A percentile compares a stretch with the other conserved stretches of the same genome.
Conservation (phyloP, 768 basidiomycete species). For the Agaricus blazei region DNA sequence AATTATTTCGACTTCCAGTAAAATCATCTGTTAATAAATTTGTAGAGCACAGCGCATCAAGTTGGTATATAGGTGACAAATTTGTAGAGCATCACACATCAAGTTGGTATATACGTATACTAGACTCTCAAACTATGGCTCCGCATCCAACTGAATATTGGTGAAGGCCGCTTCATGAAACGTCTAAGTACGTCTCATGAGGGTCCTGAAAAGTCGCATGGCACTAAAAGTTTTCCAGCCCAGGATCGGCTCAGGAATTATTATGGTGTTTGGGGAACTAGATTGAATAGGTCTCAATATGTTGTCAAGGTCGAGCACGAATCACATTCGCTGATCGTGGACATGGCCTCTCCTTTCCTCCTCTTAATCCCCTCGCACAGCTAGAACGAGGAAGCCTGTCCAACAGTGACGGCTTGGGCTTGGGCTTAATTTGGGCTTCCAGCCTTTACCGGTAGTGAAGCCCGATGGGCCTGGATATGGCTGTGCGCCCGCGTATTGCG, state of each 20-base stretch:
- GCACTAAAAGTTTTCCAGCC: background rate
- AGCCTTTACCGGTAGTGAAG: no score
- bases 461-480: no score
- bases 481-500: no score
- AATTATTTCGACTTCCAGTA: background rate
- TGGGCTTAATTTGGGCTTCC: no score
- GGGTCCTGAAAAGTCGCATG: no score
- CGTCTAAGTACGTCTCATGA: background rate
- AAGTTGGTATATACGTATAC: no score
- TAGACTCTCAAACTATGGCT: no score
- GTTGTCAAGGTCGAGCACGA: background rate
- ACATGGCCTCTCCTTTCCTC: background rate
- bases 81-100: no score
- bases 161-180: constrained; percentile 3
- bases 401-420: no score
- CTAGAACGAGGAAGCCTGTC: background rate
- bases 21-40: background rate
- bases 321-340: background rate
- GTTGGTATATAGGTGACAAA: constrained; percentile 3
- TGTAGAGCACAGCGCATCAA: background rate
- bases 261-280: background rate
- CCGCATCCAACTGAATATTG: no score
- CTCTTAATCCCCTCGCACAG: constrained; percentile 1
- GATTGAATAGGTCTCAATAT: background rate
- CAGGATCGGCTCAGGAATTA: constrained; percentile 2